phyloP scores from a whole-genome alignment of 306 rosid species.

The Pyrus communis region DNA sequence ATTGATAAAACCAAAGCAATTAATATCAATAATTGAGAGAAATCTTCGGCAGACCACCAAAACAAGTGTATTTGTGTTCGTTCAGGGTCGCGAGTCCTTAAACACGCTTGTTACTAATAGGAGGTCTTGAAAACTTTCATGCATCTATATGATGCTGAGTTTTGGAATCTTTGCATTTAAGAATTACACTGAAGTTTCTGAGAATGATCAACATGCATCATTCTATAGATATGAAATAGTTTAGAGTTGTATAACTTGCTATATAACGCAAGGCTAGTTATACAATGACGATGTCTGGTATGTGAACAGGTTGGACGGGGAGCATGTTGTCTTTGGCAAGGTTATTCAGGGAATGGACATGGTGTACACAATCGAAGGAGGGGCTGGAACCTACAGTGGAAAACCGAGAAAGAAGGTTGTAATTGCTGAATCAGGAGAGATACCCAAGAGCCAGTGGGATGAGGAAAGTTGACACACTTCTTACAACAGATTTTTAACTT shows the following conservation, averaged over 20 bases:
- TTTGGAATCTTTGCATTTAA: neutral
- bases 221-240: neutral
- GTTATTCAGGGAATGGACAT: slow-evolving; percentile 79
- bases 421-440: slow-evolving; percentile 66
- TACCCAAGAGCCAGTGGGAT: slow-evolving; percentile 59
- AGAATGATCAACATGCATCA: neutral
- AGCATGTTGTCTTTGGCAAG: slow-evolving; percentile 76
- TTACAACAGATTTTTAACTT: slow-evolving; percentile 7
- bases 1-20: neutral
- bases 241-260: neutral
- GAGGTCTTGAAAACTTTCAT: neutral
- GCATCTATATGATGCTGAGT: neutral
- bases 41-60: neutral
- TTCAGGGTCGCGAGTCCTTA: neutral
- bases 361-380: slow-evolving; percentile 75
- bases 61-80: neutral
- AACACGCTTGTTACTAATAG: neutral
- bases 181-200: neutral
- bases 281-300: neutral
- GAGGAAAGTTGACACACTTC: slow-evolving; percentile 43
- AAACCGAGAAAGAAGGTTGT: slow-evolving; percentile 75
- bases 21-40: neutral
- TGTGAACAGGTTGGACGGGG: slow-evolving; percentile 71
- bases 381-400: slow-evolving; percentile 78
- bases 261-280: neutral